These are phyloP conservation scores for Calocera viscosa DNA, from an alignment of 768 basidiomycete genomes.

Conservation along the genomic window DNA sequence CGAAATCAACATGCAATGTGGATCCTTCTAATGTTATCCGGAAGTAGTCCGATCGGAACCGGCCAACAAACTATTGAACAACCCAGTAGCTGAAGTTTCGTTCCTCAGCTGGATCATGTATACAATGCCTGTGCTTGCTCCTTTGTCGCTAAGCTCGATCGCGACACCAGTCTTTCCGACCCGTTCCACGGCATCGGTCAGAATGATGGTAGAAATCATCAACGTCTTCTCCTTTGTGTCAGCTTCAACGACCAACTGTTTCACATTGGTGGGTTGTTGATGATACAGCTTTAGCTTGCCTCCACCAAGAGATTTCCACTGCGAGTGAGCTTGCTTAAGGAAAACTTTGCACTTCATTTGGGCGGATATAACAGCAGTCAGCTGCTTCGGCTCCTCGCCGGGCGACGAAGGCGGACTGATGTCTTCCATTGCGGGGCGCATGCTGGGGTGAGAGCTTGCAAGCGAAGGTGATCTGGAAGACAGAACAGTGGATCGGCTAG, in stretches of 20 bases:
- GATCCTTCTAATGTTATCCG: not conserved
- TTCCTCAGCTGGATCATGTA: constrained; percentile 96
- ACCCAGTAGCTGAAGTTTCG: constrained; percentile 67
- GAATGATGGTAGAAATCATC: constrained; percentile 87
- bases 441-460: not conserved
- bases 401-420: constrained; percentile 80
- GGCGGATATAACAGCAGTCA: constrained; percentile 54
- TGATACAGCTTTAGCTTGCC: constrained; percentile 79
- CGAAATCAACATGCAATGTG: not conserved
- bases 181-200: constrained; percentile 91
- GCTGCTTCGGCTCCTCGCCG: constrained; percentile 38
- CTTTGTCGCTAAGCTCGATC: constrained; percentile 84
- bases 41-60: constrained; percentile 60
- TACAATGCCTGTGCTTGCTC: constrained; percentile 81
- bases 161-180: constrained; percentile 99
- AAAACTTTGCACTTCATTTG: constrained; percentile 99
- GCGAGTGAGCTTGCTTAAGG: constrained; percentile 86
- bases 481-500: not conserved
- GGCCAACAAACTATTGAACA: constrained; percentile 76
- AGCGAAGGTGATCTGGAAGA: not conserved
- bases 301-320: constrained; percentile 91
- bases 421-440: constrained; percentile 16
- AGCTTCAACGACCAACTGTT: constrained; percentile 90
- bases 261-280: constrained; percentile 74
- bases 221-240: constrained; percentile 63